Evolutionary conservation across 352 stramenopile genomes (phyloP).

Genomic region (Globisporangium recalcitrans): DNA sequence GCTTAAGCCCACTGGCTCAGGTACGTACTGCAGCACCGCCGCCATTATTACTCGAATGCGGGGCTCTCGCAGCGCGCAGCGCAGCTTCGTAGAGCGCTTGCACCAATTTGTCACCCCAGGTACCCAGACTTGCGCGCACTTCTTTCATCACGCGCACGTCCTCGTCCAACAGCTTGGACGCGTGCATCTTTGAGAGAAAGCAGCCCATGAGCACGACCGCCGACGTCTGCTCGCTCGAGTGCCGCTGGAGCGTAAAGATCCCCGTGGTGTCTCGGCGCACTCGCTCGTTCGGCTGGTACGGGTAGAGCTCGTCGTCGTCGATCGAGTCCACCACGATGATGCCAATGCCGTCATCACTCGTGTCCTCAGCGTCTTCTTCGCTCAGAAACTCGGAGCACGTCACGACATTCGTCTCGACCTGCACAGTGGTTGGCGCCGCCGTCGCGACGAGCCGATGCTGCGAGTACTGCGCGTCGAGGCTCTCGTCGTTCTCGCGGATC

Average conservation of each 20-base stretch:
- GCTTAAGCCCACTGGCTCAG: background rate
- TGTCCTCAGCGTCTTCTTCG: background rate
- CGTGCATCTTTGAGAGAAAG: conserved; percentile 5
- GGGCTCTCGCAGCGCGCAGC: background rate
- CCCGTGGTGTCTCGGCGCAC: conserved; percentile 47
- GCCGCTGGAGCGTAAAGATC: conserved; percentile 19
- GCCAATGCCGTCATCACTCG: background rate
- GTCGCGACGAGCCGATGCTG: conserved; percentile 10
- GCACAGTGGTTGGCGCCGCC: background rate
- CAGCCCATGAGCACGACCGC: conserved; percentile 11
- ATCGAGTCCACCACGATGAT: conserved; percentile 37
- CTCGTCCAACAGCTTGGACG: background rate
- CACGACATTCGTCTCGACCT: conserved; percentile 10
- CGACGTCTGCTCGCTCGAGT: background rate
- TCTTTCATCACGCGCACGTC: background rate
- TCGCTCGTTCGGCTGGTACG: conserved; percentile 28
- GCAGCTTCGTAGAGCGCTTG: background rate
- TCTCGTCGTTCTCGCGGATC: conserved; percentile 14
- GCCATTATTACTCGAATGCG: background rate
- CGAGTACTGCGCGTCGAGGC: background rate
- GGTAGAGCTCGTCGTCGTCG: conserved; percentile 41
- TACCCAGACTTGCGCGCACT: conserved; percentile 2
- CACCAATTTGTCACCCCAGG: conserved; percentile 7
- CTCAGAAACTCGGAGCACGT: conserved; percentile 7
- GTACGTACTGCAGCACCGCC: background rate